phyloP scores from a whole-genome alignment of 441 rosid genomes.

The Pelargonium fulgidum region DNA sequence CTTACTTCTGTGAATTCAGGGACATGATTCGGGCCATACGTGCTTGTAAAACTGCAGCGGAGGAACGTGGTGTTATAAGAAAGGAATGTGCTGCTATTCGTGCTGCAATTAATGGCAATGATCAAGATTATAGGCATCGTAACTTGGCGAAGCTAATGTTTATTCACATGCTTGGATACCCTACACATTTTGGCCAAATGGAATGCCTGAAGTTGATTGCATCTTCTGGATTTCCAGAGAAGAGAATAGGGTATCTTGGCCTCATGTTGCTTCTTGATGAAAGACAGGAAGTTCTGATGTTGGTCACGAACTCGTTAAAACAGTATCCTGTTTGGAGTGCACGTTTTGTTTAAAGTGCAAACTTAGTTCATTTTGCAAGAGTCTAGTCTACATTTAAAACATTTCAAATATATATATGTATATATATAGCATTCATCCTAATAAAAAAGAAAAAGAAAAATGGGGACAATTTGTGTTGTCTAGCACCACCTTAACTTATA shows the following conservation, averaged over 20 bases:
- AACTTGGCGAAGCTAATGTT: slow-evolving; percentile 99
- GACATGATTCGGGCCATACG: slow-evolving; percentile 98
- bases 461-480: slow-evolving; percentile 8
- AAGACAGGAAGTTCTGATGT: slow-evolving; percentile 98
- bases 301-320: slow-evolving; percentile 96
- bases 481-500: slow-evolving; percentile 51
- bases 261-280: slow-evolving; percentile 98
- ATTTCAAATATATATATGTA: slow-evolving; percentile 7
- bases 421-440: background rate
- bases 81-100: slow-evolving; percentile 98
- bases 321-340: slow-evolving; percentile 65
- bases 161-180: slow-evolving; percentile 99
- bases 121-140: slow-evolving; percentile 75
- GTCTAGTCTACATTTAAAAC: background rate
- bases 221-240: slow-evolving; percentile 92
- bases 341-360: slow-evolving; percentile 6
- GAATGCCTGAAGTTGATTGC: slow-evolving; percentile 96
- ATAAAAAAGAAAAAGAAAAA: slow-evolving; percentile 7
- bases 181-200: slow-evolving; percentile 99
- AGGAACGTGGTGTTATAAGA: slow-evolving; percentile 91
- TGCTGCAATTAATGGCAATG: slow-evolving; percentile 78
- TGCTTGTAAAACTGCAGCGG: slow-evolving; percentile 98
- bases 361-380: slow-evolving; percentile 2
- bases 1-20: slow-evolving; percentile 44
- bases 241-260: slow-evolving; percentile 96